Conservation (phyloP, 345 rosid species). For the Punica granatum region DNA sequence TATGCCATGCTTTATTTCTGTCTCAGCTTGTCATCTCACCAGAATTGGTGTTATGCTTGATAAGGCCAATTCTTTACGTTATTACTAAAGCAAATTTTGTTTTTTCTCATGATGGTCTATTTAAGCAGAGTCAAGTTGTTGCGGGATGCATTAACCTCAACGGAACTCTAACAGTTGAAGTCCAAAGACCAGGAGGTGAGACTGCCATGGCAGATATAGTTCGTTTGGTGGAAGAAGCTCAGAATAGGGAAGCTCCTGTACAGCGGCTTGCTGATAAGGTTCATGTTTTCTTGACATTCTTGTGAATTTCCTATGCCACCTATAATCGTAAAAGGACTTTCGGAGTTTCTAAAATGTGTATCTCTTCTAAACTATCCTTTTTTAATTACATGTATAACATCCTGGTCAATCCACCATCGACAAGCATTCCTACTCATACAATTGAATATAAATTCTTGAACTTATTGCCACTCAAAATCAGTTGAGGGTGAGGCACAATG, state of each 20-base stretch:
- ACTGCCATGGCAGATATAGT: slow-evolving; percentile 89
- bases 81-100: neutral
- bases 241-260: slow-evolving; percentile 89
- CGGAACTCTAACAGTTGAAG: slow-evolving; percentile 89
- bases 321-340: neutral
- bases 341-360: neutral
- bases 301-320: neutral
- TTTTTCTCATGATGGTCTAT: slow-evolving; percentile 1
- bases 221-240: slow-evolving; percentile 96
- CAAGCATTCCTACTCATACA: neutral
- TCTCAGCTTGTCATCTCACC: neutral
- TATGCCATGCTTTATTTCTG: neutral
- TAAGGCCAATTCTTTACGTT: slow-evolving; percentile 1
- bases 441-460: too few species aligned
- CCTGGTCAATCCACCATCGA: neutral
- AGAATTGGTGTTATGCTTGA: neutral
- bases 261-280: slow-evolving; percentile 96
- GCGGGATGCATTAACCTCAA: slow-evolving; percentile 95
- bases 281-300: slow-evolving; percentile 11
- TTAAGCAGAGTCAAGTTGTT: slow-evolving; percentile 76
- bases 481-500: neutral
- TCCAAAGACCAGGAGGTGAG: slow-evolving; percentile 93
- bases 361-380: neutral
- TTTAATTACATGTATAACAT: neutral
- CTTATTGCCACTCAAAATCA: too few species aligned